phyloP scores from a whole-genome alignment of 2,329 filamentous ascomycete species.

The Sporothrix pallida region DNA sequence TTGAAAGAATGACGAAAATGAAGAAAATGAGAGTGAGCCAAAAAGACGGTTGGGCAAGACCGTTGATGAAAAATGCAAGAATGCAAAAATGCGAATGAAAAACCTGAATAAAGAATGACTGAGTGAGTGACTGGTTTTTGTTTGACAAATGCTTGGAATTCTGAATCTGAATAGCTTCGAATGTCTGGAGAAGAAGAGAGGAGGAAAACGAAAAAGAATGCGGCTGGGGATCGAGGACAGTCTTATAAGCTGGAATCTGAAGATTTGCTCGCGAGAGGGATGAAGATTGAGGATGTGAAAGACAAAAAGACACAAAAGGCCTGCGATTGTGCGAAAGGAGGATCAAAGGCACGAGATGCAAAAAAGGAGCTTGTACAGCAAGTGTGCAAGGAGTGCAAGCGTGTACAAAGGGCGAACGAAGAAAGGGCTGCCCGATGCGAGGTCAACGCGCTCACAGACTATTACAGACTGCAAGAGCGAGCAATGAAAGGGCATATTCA shows the following conservation, averaged over 20 bases:
- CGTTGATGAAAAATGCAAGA: background rate
- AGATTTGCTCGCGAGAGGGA: background rate
- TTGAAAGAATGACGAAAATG: constrained; percentile 12
- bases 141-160: constrained; percentile 25
- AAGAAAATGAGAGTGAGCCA: constrained; percentile 12
- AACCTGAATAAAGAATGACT: constrained; percentile 32
- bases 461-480: too few relatives aligned
- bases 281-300: background rate
- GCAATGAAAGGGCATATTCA: too few relatives aligned
- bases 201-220: constrained; percentile 5
- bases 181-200: constrained; percentile 14
- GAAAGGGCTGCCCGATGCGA: constrained; percentile 25
- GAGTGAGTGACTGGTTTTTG: constrained; percentile 27
- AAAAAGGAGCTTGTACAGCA: too few relatives aligned
- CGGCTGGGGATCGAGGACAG: constrained; percentile 26
- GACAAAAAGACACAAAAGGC: background rate
- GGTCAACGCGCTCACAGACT: too few relatives aligned
- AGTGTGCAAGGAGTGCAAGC: background rate
- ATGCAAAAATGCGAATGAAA: background rate
- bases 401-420: constrained; percentile 26
- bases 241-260: constrained; percentile 28
- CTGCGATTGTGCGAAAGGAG: too few relatives aligned
- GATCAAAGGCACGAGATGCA: background rate
- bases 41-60: constrained; percentile 11
- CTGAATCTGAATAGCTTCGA: background rate